Evolutionary conservation across 345 rosid genomes (phyloP), one percentile per base, ranked within the genome.

Genomic region (Pugionium cornutum): DNA sequence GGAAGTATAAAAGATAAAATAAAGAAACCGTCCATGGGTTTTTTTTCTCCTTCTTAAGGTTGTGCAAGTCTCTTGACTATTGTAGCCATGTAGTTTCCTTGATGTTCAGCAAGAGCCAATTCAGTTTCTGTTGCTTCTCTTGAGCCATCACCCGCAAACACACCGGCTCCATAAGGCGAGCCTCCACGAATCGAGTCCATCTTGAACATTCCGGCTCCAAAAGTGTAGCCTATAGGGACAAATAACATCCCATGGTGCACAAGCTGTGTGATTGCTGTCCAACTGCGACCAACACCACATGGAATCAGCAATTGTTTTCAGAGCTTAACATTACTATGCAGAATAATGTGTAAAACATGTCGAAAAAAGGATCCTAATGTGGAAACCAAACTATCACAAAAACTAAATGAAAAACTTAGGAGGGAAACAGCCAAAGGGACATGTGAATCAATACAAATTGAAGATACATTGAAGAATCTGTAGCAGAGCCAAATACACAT

Each of bases 171-270:
- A 7, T 84, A 89, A 25, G 90, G 90, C 26, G 90, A 80, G 2
- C 92, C 96, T 43, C 96, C 90, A 39, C 90, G 80, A 8, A 82
- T 78, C 28, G 83, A 80, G 63, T 89, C 89, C 86, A 86, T 83
- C 75, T 78, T 78, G 76, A 89, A 86, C 92, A 89, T 89, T 31
- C 90, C 87, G 1, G 89, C 90, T 53, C 92, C 90, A 36, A 86
- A 84, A 36, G 96, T 86, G 80, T 89, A 86, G 4, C 96, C 96
- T 62, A 86, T 80, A 2, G 96, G 96, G 47, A 89, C 90, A 31
- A 83, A 84, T n/a, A 89, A 71, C 96, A 89, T 89, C 53, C 92
- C 96, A 34, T 89, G 96, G 77, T 86, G 90, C 36, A 77, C 89
- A 6, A 89, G 81, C 58, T 86, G 96, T 40, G 96, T 84, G 53